Evolutionary conservation across 208 protist species (phyloP), one percentile per base, ranked within the genome.

Genomic region (Leishmania major): DNA sequence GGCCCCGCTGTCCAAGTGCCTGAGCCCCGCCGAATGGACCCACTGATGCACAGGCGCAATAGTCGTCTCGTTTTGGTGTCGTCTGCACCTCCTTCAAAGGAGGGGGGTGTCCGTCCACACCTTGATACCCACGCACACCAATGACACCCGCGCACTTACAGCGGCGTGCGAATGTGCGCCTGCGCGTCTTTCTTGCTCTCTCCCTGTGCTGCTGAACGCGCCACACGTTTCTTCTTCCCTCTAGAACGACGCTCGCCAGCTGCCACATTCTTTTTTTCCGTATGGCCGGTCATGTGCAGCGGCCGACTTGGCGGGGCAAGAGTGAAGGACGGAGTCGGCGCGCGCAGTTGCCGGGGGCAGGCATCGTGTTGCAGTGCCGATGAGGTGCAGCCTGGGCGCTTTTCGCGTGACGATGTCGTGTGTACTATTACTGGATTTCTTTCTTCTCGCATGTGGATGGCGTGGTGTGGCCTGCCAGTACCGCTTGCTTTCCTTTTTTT

Each of bases 1-100:
- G 40, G 77, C 78, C 45, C 82, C 82, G 17, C 74, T 86, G 60
- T 82, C 73, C n/a, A 78, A 86, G 77, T 86, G 73, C 55, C 82
- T 86, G 37, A 80, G 37, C 1, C 17, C 78, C 15, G 49, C 37
- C 17, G 59, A 35, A 37, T 84, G 53, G 64, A 62, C 7, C 15
- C 45, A 35, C 25, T 51, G 70, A 51, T 53, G 22, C 28, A 31
- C 45, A 74, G 37, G 45, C 45, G 22, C 28, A 45, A 31, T 35
- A 53, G 45, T 22, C 17, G 70, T 8, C 25, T 35, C 3, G 28
- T 22, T 13, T 37, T 55, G 2, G 13, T 4, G 70, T 25, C 25
- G 28, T 37, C 70, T 22, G 11, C 15, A 15, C 13, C 40, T 55
- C 28, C 37, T 22, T 74, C 45, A n/a, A n/a, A 10, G 25, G 11